These are phyloP conservation scores for Mercurialis annua DNA, from an alignment of 345 rosid species.

Conservation along the genomic window DNA sequence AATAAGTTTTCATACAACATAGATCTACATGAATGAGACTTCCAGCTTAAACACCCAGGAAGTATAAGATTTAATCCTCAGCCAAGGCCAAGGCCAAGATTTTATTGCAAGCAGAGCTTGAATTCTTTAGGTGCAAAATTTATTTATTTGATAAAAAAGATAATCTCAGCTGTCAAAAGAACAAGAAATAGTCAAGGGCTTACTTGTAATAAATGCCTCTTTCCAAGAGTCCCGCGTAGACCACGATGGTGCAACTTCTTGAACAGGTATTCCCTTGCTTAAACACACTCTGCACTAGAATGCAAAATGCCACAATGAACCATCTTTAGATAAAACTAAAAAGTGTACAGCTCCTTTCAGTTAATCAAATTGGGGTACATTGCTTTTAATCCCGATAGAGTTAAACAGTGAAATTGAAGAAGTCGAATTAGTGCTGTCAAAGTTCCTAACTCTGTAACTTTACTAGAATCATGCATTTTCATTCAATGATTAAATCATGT, in stretches of 20 bases:
- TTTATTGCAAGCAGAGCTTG: neutral
- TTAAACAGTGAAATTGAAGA: neutral
- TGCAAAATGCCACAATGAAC: neutral
- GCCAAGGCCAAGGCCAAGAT: neutral
- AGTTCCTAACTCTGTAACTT: neutral
- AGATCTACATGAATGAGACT: neutral
- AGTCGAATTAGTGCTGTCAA: neutral
- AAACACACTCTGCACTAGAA: slow-evolving; percentile 22
- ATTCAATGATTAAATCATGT: neutral
- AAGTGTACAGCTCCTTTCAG: neutral
- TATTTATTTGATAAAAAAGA: neutral
- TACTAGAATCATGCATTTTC: neutral
- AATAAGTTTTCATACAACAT: no score
- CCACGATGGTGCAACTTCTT: slow-evolving; percentile 35
- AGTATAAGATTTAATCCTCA: neutral
- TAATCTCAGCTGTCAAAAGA: neutral
- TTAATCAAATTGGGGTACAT: neutral
- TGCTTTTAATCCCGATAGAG: neutral
- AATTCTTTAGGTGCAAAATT: neutral
- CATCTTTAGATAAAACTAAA: neutral
- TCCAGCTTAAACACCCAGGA: neutral
- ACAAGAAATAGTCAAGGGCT: neutral
- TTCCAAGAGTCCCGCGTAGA: slow-evolving; percentile 24
- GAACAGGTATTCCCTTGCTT: slow-evolving; percentile 25
- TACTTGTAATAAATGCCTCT: slow-evolving; percentile 35